These are phyloP conservation scores for Gaultheria prostrata DNA, from an alignment of 148 eudicot genomes.

Conservation along the genomic window DNA sequence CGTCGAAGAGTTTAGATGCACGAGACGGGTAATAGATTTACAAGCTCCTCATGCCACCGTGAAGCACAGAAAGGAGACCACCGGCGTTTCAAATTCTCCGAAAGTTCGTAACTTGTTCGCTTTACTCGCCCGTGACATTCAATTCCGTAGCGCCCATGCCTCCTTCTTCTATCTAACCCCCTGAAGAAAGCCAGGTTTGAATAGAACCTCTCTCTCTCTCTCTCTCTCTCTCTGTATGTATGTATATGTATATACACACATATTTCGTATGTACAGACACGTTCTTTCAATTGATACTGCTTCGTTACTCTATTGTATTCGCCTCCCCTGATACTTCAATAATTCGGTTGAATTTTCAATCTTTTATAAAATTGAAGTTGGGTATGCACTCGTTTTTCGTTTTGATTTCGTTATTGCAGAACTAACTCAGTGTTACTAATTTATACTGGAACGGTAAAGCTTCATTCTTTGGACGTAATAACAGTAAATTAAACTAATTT, in stretches of 20 bases:
- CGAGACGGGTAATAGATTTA: neutral
- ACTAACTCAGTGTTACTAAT: neutral
- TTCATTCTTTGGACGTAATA: neutral
- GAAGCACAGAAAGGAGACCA: neutral
- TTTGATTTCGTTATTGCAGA: neutral
- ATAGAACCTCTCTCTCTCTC: neutral
- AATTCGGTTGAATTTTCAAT: neutral
- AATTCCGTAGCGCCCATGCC: neutral
- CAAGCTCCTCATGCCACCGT: neutral
- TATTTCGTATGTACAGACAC: neutral
- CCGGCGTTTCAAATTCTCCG: neutral
- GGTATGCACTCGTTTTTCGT: neutral
- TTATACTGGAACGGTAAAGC: neutral
- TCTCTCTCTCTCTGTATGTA: neutral
- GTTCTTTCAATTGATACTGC: neutral
- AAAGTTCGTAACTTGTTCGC: neutral
- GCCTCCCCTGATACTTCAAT: neutral
- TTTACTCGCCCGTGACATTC: neutral
- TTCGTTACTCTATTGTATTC: neutral
- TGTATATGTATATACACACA: neutral
- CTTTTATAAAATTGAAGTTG: neutral
- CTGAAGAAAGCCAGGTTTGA: neutral
- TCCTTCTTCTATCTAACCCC: neutral
- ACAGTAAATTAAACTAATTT: constrained; percentile 3
- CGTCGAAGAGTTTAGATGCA: too few species aligned